Conservation (phyloP, 2,329 filamentous ascomycete genomes). For the Metarhizium anisopliae region DNA sequence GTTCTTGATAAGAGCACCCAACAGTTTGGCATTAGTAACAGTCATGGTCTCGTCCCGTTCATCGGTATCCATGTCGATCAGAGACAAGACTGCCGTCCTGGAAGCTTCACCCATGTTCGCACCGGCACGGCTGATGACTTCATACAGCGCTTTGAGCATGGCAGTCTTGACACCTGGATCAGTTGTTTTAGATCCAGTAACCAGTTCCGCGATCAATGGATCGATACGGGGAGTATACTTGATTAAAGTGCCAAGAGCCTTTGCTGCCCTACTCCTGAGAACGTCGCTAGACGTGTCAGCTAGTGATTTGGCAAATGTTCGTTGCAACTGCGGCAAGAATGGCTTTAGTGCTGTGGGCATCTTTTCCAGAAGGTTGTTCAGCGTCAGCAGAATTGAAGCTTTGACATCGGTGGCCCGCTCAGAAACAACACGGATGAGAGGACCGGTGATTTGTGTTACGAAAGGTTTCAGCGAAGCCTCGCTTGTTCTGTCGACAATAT, state of each 20-base stretch:
- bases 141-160: conserved; percentile 94
- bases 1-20: conserved; percentile 84
- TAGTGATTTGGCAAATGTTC: conserved; percentile 92
- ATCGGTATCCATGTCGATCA: conserved; percentile 80
- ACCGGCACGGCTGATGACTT: conserved; percentile 92
- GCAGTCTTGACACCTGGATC: conserved; percentile 84
- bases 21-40: conserved; percentile 81
- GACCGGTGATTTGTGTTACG: conserved; percentile 95
- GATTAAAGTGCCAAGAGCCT: conserved; percentile 89
- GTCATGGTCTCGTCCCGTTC: conserved; percentile 70
- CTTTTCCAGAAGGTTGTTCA: conserved; percentile 94
- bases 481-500: conserved; percentile 88
- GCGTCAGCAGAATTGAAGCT: conserved; percentile 82
- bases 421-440: conserved; percentile 93
- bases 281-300: conserved; percentile 89
- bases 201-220: conserved; percentile 82
- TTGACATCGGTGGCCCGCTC: conserved; percentile 95
- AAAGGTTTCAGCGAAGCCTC: conserved; percentile 84
- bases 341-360: conserved; percentile 93
- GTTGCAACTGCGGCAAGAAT: conserved; percentile 91
- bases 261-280: conserved; percentile 78
- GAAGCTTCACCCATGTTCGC: conserved; percentile 91
- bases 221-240: conserved; percentile 93
- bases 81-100: conserved; percentile 69
- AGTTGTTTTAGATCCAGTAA: conserved; percentile 84